Conservation (phyloP, 192 early-diverging fungal species). For the Phlyctochytrium planicorne region DNA sequence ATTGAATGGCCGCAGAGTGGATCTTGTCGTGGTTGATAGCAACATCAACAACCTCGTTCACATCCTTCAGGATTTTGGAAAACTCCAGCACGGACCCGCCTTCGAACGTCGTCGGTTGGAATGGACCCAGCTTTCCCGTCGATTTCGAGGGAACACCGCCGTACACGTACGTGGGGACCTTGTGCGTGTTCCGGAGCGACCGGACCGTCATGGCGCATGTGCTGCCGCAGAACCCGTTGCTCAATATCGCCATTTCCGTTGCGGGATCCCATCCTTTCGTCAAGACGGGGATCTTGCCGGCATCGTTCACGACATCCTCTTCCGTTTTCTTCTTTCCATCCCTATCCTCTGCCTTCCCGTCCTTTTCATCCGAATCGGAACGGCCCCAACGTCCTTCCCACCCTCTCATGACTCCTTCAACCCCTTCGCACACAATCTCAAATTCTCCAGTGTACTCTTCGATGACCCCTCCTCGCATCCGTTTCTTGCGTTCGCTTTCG, state of each 20-base stretch:
- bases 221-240: constrained; percentile 12
- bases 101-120: constrained; percentile 15
- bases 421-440: constrained; percentile 2
- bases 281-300: background rate
- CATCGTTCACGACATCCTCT: constrained; percentile 3
- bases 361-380: background rate
- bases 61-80: background rate
- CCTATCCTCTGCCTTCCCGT: background rate
- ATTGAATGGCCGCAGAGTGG: background rate
- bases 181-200: background rate
- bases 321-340: too few relatives aligned
- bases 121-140: background rate
- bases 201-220: constrained; percentile 8
- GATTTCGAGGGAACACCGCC: background rate
- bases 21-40: background rate
- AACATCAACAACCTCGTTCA: background rate
- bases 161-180: constrained; percentile 5
- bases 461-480: background rate
- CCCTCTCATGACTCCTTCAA: too few relatives aligned
- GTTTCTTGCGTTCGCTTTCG: background rate
- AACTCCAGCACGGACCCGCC: constrained; percentile 11
- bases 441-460: constrained; percentile 5
- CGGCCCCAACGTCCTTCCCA: too few relatives aligned
- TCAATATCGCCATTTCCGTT: background rate
- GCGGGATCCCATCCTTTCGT: constrained; percentile 5